phyloP scores from a whole-genome alignment of 2,329 filamentous ascomycete species.

The Ophiocordyceps camponoti-leonardi region DNA sequence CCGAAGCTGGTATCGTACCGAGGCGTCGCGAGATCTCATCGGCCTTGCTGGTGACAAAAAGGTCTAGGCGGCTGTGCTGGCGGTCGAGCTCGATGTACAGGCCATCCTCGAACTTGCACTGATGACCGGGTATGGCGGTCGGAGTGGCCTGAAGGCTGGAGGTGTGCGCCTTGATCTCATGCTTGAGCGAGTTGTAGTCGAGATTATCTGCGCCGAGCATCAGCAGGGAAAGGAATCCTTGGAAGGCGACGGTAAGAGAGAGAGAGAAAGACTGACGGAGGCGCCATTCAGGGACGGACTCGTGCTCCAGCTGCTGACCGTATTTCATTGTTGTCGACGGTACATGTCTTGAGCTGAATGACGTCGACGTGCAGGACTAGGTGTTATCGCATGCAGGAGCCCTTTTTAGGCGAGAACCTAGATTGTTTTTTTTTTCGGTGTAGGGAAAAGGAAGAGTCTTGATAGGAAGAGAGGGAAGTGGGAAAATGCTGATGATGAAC shows the following conservation, averaged over 20 bases:
- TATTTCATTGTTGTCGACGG: constrained; percentile 18
- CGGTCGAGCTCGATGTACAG: constrained; percentile 54
- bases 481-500: too few relatives aligned
- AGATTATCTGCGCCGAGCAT: constrained; percentile 46
- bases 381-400: background rate
- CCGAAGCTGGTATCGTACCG: too few relatives aligned
- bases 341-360: background rate
- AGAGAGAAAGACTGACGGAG: constrained; percentile 36
- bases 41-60: constrained; percentile 66
- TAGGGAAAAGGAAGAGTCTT: too few relatives aligned
- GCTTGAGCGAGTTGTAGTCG: constrained; percentile 77
- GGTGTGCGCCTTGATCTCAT: constrained; percentile 68
- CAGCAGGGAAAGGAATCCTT: background rate
- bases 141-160: constrained; percentile 51
- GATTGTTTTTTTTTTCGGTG: too few relatives aligned
- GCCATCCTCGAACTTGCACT: constrained; percentile 48
- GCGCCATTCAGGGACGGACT: constrained; percentile 71
- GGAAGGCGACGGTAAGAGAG: too few relatives aligned
- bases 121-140: constrained; percentile 58
- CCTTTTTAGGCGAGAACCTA: background rate
- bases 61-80: constrained; percentile 60
- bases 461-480: too few relatives aligned
- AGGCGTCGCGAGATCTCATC: constrained; percentile 59
- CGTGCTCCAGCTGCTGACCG: constrained; percentile 43
- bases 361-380: background rate